Conservation (phyloP, 305 asterid species). For the Plantago coronopus region DNA sequence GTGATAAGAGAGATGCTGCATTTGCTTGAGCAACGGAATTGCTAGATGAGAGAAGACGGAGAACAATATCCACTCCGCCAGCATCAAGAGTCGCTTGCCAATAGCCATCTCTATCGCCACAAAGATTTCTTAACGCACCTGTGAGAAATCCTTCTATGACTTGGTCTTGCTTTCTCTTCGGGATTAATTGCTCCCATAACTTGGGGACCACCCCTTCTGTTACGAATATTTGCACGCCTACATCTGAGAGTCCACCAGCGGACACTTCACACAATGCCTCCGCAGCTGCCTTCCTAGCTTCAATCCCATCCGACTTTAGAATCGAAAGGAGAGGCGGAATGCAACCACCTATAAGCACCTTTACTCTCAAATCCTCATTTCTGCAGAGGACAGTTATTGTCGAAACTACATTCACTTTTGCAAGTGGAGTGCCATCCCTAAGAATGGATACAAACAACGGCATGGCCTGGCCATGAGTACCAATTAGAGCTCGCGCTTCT, state of each 20-base stretch:
- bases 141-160: conserved; percentile 72
- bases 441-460: conserved; percentile 77
- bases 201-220: conserved; percentile 83
- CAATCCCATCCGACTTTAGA: conserved; percentile 61
- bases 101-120: conserved; percentile 76
- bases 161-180: conserved; percentile 54
- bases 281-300: conserved; percentile 84
- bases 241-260: conserved; percentile 65
- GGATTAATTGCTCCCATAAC: conserved; percentile 72
- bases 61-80: conserved; percentile 73
- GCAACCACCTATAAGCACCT: conserved; percentile 89
- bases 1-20: conserved; percentile 86
- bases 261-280: conserved; percentile 75
- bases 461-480: conserved; percentile 89
- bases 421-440: conserved; percentile 63
- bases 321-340: conserved; percentile 81
- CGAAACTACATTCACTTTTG: conserved; percentile 66
- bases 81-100: conserved; percentile 77
- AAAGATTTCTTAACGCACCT: conserved; percentile 83
- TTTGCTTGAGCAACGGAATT: conserved; percentile 65
- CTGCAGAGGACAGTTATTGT: conserved; percentile 64
- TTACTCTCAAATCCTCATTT: conserved; percentile 73
- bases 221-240: conserved; percentile 76
- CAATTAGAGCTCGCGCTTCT: conserved; percentile 70
- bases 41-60: conserved; percentile 65